phyloP scores from a whole-genome alignment of 2,329 filamentous ascomycete genomes.

The Penicillium crustosum region DNA sequence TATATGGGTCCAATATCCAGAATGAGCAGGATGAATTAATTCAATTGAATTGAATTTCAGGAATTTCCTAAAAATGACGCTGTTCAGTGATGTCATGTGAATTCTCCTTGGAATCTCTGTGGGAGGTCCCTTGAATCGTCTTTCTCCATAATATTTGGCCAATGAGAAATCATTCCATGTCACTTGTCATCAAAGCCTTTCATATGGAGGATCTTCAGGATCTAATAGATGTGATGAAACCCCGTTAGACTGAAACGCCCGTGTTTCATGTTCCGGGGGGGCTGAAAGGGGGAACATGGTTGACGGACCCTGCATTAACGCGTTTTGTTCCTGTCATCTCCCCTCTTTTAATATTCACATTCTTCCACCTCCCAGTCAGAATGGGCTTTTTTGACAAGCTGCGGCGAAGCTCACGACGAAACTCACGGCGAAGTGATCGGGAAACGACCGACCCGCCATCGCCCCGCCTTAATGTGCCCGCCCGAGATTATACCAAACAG shows the following conservation, averaged over 20 bases:
- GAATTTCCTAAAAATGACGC: background rate
- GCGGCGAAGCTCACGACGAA: constrained; percentile 30
- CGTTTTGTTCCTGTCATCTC: constrained; percentile 5
- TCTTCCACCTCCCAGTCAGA: constrained; percentile 5
- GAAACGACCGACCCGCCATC: constrained; percentile 23
- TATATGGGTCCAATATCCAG: background rate
- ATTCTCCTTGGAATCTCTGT: too few species aligned
- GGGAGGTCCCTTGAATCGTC: background rate
- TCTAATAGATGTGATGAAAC: background rate
- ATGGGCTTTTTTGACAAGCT: constrained; percentile 37
- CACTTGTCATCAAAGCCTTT: background rate
- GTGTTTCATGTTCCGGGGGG: constrained; percentile 8
- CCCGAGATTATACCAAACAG: constrained; percentile 44
- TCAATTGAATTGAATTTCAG: background rate
- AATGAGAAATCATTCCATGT: background rate
- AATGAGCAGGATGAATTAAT: background rate
- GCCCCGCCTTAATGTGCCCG: constrained; percentile 18
- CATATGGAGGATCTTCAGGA: background rate
- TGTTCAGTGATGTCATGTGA: background rate
- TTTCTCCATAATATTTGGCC: background rate
- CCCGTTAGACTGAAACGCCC: background rate
- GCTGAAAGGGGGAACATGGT: background rate
- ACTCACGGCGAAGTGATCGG: constrained; percentile 28
- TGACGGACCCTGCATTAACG: constrained; percentile 13
- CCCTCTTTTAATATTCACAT: background rate